Evolutionary conservation across 768 basidiomycete genomes (phyloP).

Genomic region (Lyophyllum atratum): DNA sequence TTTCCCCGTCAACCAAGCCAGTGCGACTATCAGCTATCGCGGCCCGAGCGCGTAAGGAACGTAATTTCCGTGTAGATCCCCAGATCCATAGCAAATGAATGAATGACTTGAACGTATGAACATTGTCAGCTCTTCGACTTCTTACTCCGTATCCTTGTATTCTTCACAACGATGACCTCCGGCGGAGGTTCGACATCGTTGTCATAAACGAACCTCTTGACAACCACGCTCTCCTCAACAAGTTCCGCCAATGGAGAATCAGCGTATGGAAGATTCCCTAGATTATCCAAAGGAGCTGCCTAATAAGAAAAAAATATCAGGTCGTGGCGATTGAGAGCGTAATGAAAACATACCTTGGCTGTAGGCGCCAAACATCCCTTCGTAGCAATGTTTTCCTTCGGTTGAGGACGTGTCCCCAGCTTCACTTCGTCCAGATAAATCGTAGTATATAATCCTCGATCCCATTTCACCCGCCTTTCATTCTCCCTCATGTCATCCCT

Average conservation of each 20-base stretch:
- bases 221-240: constrained; percentile 62
- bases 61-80: constrained; percentile 11
- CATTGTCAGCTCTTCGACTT: constrained; percentile 39
- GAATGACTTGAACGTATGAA: constrained; percentile 13
- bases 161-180: constrained; percentile 39
- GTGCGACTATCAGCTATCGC: constrained; percentile 63
- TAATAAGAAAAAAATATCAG: constrained; percentile 27
- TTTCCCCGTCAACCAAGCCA: constrained; percentile 80
- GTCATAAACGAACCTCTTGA: constrained; percentile 83
- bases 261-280: constrained; percentile 70
- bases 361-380: constrained; percentile 72
- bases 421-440: constrained; percentile 66
- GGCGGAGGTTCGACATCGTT: constrained; percentile 53
- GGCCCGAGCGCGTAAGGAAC: constrained; percentile 31
- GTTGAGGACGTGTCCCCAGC: constrained; percentile 45
- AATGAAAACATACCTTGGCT: constrained; percentile 56
- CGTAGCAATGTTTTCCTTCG: constrained; percentile 39
- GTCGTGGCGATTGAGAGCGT: not conserved
- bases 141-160: constrained; percentile 59
- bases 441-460: constrained; percentile 62
- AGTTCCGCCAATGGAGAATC: constrained; percentile 59
- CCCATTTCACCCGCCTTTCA: constrained; percentile 75
- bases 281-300: constrained; percentile 63
- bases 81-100: constrained; percentile 18
- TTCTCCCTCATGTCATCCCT: constrained; percentile 31